Base-by-base conservation (phyloP, 257 asterid species). In the Salvia hispanica region DNA sequence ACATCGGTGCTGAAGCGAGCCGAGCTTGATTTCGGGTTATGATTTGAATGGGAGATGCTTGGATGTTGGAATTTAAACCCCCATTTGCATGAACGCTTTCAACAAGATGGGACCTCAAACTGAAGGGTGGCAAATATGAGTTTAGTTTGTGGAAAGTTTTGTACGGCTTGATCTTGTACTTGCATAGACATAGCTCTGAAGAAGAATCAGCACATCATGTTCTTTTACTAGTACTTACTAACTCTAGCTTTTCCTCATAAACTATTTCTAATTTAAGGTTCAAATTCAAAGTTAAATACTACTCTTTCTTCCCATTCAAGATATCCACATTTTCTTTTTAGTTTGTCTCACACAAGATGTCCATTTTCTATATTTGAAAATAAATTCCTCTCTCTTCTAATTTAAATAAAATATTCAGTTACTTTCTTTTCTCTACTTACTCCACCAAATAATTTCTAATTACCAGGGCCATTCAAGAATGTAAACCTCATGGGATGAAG, bases 1-100 rank as follows among this genome's bases (percentile, higher is more conserved):
- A 80, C 90, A 58, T 79, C 89, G 14, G 96, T 88, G 80, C 82
- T 93, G 78, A 90, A 79, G 77, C 80, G 85, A 70, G 99, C 99
- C 55, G 96, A 84, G 72, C 47, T 78, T 54, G 96, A 88, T 55
- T 88, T 90, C 8, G 86, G 86, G 53, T 72, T 82, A 55, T 86
- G 81, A 78, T 72, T 52, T 66, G 18, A 53, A 9, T 4, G 14
- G 66, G 0, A 15, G 34, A 36, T 21, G 34, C 5, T 40, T 45
- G 18, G 67, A 66, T 59, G 53, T 37, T 57, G 3, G 12, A 8
- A 10, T 1, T 51, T 51, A 7, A 51, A 8, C 31, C n/a, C 33
- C 4, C 25, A 3, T n/a, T n/a, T n/a, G n/a, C n/a, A n/a, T n/a
- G 43, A 46, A 59, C 5, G 50, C 13, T 58, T 42, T 13, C 7